Percentiles rank a stretch among this genome's conserved stretches.
phyloP scores from a whole-genome alignment of 129 eudicot genomes.

The Rutidosis leptorrhynchoides region DNA sequence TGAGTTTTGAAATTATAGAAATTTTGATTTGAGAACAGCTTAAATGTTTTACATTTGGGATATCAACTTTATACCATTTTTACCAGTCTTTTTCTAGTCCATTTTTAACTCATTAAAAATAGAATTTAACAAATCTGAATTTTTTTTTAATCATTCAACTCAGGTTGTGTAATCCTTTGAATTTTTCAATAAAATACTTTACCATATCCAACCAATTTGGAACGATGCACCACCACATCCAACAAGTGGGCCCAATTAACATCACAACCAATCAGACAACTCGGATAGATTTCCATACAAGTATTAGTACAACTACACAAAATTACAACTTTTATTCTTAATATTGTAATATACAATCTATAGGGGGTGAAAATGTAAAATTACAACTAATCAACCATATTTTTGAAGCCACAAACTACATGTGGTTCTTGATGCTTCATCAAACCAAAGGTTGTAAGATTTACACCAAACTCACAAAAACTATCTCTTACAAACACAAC shows the following conservation, averaged over 20 bases:
- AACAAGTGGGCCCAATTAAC: conserved; percentile 19
- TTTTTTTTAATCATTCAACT: no score
- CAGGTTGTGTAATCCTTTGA: neutral
- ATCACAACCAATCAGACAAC: conserved; percentile 29
- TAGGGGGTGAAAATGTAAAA: conserved; percentile 8
- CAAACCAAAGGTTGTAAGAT: conserved; percentile 31
- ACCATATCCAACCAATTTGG: neutral
- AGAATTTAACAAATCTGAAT: neutral
- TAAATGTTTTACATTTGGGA: no score
- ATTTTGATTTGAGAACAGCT: no score
- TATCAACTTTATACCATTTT: no score
- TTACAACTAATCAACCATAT: conserved; percentile 14
- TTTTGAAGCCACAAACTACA: conserved; percentile 34
- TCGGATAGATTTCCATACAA: conserved; percentile 14
- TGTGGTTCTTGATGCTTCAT: conserved; percentile 55
- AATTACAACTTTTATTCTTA: neutral
- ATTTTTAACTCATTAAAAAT: no score
- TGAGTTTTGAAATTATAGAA: no score
- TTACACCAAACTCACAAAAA: conserved; percentile 29
- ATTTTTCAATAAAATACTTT: neutral
- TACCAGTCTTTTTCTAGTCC: no score
- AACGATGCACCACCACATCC: conserved; percentile 28
- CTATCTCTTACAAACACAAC: conserved; percentile 22
- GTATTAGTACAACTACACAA: neutral
- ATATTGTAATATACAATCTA: neutral